phyloP scores from a whole-genome alignment of 768 basidiomycete species.

The Termitomyces sp. region DNA sequence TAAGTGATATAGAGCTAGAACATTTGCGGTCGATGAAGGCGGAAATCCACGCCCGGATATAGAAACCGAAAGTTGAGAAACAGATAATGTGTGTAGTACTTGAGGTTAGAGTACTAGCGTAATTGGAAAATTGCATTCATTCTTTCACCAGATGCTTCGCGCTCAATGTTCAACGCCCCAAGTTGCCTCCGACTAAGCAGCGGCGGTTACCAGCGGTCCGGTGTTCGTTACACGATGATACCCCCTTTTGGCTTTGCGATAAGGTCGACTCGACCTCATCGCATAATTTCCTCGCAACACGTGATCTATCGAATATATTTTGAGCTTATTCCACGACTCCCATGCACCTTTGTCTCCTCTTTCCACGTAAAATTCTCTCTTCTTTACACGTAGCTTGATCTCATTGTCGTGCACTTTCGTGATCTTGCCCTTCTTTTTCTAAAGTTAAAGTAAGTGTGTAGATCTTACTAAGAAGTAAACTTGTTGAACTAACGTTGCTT shows the following conservation, averaged over 20 bases:
- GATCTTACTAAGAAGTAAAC: neutral
- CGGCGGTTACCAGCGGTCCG: too few relatives aligned
- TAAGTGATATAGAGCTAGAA: slow-evolving; percentile 30
- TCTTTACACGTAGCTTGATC: neutral
- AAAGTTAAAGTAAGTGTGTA: neutral
- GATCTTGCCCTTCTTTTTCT: neutral
- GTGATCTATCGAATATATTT: neutral
- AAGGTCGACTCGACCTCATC: neutral
- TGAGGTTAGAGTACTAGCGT: too few relatives aligned
- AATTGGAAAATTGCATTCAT: neutral
- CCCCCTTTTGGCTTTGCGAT: neutral
- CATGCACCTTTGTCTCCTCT: neutral
- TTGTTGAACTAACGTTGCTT: neutral
- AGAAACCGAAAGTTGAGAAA: neutral
- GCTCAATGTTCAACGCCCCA: too few relatives aligned
- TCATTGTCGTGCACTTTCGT: neutral
- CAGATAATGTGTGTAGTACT: too few relatives aligned
- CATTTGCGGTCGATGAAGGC: slow-evolving; percentile 29
- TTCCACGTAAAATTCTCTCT: neutral
- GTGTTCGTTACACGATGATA: too few relatives aligned
- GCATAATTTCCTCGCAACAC: neutral
- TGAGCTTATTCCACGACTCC: neutral
- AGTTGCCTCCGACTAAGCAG: too few relatives aligned
- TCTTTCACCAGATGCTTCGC: neutral
- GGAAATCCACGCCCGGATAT: slow-evolving; percentile 4